A percentile compares a stretch with the other conserved stretches of the same genome.
phyloP scores from a whole-genome alignment of 768 basidiomycete species.

The Mycena crocata region DNA sequence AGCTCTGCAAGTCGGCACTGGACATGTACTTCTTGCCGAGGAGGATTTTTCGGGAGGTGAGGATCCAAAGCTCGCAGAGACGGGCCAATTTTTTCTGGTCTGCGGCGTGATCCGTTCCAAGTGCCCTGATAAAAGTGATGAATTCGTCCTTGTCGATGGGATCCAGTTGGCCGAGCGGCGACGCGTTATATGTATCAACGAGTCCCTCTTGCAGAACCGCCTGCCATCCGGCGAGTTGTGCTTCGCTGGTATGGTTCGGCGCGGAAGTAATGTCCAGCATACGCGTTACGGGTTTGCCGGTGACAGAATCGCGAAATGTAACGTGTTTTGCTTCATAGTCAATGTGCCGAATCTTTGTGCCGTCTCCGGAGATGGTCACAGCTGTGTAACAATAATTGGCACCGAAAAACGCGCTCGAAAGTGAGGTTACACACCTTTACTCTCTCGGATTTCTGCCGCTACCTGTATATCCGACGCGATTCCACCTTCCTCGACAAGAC shows the following conservation, averaged over 20 bases:
- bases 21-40: slow-evolving; percentile 6
- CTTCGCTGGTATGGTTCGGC: slow-evolving; percentile 41
- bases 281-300: neutral
- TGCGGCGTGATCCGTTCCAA: slow-evolving; percentile 38
- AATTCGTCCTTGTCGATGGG: slow-evolving; percentile 26
- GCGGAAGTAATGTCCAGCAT: slow-evolving; percentile 30
- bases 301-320: neutral
- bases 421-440: neutral
- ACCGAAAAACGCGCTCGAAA: too few species aligned
- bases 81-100: slow-evolving; percentile 39
- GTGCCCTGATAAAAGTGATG: slow-evolving; percentile 22
- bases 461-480: slow-evolving; percentile 14
- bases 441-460: neutral
- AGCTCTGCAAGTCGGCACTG: neutral
- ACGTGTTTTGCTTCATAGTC: slow-evolving; percentile 33
- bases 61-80: slow-evolving; percentile 2
- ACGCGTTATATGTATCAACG: slow-evolving; percentile 31
- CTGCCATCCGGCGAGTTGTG: slow-evolving; percentile 37
- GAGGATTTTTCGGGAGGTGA: slow-evolving; percentile 5
- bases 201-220: neutral
- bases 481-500: slow-evolving; percentile 9
- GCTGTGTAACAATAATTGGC: too few species aligned
- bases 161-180: slow-evolving; percentile 9
- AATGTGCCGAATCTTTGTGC: slow-evolving; percentile 35
- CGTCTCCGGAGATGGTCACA: slow-evolving; percentile 27